Percentiles rank a stretch among this genome's conserved stretches.
Conservation (phyloP, 2,329 filamentous ascomycete genomes). For the Spiromastix sp. region DNA sequence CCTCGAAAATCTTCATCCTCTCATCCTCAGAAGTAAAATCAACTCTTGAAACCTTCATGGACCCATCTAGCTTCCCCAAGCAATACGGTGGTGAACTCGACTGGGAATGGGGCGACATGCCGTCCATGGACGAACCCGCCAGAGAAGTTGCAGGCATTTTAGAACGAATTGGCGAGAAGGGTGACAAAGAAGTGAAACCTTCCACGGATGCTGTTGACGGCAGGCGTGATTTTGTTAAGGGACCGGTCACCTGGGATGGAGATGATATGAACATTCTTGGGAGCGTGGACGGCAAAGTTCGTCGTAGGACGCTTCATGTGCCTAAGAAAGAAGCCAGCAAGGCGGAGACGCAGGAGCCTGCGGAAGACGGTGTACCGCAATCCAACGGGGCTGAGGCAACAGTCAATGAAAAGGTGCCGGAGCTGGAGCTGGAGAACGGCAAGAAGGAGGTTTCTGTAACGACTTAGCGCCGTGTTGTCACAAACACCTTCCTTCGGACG, state of each 20-base stretch:
- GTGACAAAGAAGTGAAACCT: constrained; percentile 1
- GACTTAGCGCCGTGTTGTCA: too few species aligned
- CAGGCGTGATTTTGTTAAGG: constrained; percentile 10
- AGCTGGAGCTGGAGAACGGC: too few species aligned
- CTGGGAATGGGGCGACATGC: constrained; percentile 67
- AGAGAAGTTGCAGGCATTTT: constrained; percentile 23
- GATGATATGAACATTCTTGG: constrained; percentile 76
- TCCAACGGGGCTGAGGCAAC: constrained; percentile 23
- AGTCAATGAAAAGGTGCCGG: constrained; percentile 19
- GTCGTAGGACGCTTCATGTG: constrained; percentile 8
- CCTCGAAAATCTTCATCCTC: constrained; percentile 93
- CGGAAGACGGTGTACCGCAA: neutral
- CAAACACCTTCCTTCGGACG: too few species aligned
- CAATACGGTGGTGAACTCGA: constrained; percentile 82
- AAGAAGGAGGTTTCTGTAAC: too few species aligned
- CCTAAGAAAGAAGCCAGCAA: constrained; percentile 1
- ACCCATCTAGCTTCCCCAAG: constrained; percentile 72
- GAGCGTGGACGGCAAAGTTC: constrained; percentile 8
- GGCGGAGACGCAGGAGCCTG: constrained; percentile 1
- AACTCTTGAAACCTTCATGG: constrained; percentile 72
- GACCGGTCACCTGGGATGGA: constrained; percentile 66
- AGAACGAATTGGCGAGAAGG: constrained; percentile 17
- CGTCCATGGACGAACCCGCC: constrained; percentile 52
- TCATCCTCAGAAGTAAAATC: constrained; percentile 59
- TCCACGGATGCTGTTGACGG: constrained; percentile 1